Evolutionary conservation across 2,329 filamentous ascomycete genomes (phyloP).

Genomic region (Mariannaea sp.): DNA sequence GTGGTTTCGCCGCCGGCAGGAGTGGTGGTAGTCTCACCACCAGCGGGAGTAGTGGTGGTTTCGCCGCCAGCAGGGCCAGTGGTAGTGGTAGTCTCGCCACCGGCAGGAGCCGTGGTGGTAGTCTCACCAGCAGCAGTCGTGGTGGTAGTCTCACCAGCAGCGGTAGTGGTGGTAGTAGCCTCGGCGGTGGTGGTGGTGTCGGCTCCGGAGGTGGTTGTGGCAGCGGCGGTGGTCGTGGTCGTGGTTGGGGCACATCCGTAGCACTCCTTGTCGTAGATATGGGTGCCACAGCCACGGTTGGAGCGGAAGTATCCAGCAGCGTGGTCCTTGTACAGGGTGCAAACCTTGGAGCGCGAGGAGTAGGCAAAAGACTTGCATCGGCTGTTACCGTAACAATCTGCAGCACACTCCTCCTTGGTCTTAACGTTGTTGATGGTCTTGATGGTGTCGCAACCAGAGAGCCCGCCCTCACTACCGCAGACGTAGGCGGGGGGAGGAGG

Average conservation of each 20-base stretch:
- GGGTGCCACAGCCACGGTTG: not conserved
- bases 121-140: not conserved
- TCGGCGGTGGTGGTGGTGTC: not conserved
- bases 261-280: not conserved
- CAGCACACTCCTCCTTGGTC: not conserved
- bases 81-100: not conserved
- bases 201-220: not conserved
- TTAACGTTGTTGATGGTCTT: not conserved
- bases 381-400: not conserved
- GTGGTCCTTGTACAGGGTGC: not conserved
- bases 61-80: not conserved
- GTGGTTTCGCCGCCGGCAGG: not conserved
- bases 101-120: not conserved
- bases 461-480: not conserved
- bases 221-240: conserved; percentile 5
- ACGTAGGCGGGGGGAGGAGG: not conserved
- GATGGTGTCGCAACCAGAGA: not conserved
- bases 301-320: not conserved
- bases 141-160: not conserved
- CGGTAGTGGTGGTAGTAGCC: not conserved
- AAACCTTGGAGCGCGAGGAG: not conserved
- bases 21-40: not conserved
- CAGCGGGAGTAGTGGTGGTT: conserved; percentile 5
- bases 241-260: not conserved
- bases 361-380: not conserved